Percentiles rank a stretch among this genome's conserved stretches.
Evolutionary conservation across 2,329 filamentous ascomycete species (phyloP).

Genomic region (Ophiosphaerella narmari): DNA sequence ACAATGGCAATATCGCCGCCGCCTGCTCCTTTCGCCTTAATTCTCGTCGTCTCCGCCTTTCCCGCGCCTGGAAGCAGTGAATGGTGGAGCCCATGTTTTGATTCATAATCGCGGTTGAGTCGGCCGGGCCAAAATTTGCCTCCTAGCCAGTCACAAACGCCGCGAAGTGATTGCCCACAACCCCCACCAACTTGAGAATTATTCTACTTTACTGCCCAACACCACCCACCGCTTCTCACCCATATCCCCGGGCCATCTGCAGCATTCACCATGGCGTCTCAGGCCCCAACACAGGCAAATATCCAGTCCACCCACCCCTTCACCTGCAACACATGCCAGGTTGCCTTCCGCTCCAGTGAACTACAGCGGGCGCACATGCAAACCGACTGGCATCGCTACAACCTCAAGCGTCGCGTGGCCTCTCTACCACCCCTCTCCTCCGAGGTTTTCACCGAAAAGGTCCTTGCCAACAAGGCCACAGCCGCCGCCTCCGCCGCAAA

Average conservation of each 20-base stretch:
- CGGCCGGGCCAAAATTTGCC: slow-evolving; percentile 20
- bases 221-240: slow-evolving; percentile 1
- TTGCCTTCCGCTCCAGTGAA: slow-evolving; percentile 93
- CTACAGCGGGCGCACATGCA: slow-evolving; percentile 96
- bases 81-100: not conserved
- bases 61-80: no score
- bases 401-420: slow-evolving; percentile 91
- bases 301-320: slow-evolving; percentile 70
- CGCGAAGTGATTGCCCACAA: slow-evolving; percentile 24
- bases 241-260: not conserved
- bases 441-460: slow-evolving; percentile 93
- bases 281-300: slow-evolving; percentile 40
- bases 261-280: slow-evolving; percentile 39
- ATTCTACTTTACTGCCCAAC: slow-evolving; percentile 13
- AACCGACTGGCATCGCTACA: slow-evolving; percentile 98
- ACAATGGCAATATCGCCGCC: slow-evolving; percentile 18
- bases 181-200: slow-evolving; percentile 30
- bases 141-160: slow-evolving; percentile 28
- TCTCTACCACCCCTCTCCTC: slow-evolving; percentile 88
- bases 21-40: not conserved
- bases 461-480: slow-evolving; percentile 84
- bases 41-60: not conserved
- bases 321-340: slow-evolving; percentile 97
- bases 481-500: slow-evolving; percentile 84
- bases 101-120: slow-evolving; percentile 11